A percentile compares a stretch with the other conserved stretches of the same genome.
Evolutionary conservation across 2,329 filamentous ascomycete species (phyloP).

Genomic region (Curvularia eragrostidis): DNA sequence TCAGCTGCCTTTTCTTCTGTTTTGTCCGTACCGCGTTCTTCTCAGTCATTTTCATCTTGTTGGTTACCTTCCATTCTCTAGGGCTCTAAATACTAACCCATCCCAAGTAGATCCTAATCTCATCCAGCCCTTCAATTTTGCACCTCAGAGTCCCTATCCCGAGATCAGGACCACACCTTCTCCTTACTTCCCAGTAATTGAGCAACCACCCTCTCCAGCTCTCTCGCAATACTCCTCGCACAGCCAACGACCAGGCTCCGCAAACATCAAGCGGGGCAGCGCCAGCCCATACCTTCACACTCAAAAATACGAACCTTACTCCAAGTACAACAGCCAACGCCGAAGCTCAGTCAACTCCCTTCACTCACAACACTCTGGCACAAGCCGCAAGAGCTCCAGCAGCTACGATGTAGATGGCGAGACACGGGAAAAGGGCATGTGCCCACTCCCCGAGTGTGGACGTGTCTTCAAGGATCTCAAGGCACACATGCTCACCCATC

Average conservation of each 20-base stretch:
- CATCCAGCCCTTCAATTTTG: slow-evolving; percentile 60
- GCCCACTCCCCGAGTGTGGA: slow-evolving; percentile 83
- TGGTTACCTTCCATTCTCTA: slow-evolving; percentile 39
- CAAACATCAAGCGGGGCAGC: slow-evolving; percentile 59
- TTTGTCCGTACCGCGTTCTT: slow-evolving; percentile 3
- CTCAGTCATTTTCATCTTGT: slow-evolving; percentile 47
- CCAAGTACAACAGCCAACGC: slow-evolving; percentile 56
- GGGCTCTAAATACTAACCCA: slow-evolving; percentile 22
- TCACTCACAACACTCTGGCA: slow-evolving; percentile 68
- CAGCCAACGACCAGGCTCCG: slow-evolving; percentile 52
- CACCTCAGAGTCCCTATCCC: slow-evolving; percentile 51
- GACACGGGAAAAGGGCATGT: slow-evolving; percentile 72
- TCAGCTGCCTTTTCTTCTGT: slow-evolving; percentile 12
- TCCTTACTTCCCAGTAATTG: slow-evolving; percentile 51
- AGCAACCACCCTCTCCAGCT: slow-evolving; percentile 67
- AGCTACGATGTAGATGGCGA: slow-evolving; percentile 51
- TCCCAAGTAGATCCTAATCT: slow-evolving; percentile 61
- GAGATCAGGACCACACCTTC: slow-evolving; percentile 51
- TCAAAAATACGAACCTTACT: slow-evolving; percentile 62
- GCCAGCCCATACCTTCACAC: slow-evolving; percentile 72
- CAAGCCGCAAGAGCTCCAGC: slow-evolving; percentile 59
- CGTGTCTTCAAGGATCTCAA: slow-evolving; percentile 89
- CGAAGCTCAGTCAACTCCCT: slow-evolving; percentile 74
- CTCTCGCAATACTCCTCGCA: slow-evolving; percentile 61
- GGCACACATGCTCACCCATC: slow-evolving; percentile 93